phyloP scores from a whole-genome alignment of 129 eudicot genomes.

The Saposhnikovia divaricata region DNA sequence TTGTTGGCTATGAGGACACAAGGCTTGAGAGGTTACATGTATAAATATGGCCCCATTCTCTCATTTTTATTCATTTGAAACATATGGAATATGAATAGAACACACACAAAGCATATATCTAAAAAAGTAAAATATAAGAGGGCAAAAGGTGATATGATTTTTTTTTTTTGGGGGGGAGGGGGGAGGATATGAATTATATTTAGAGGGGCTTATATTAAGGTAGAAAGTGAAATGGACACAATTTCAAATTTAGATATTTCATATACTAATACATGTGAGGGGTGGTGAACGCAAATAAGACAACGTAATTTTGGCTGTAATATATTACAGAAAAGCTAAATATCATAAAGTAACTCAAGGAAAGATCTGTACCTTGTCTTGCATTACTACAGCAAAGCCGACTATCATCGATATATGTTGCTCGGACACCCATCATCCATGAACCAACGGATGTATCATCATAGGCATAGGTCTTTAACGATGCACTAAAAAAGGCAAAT shows the following conservation, averaged over 20 bases:
- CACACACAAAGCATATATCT: not conserved
- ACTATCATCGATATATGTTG: constrained; percentile 75
- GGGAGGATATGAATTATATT: too few relatives aligned
- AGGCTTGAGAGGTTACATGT: not conserved
- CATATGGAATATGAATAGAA: not conserved
- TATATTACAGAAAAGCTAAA: not conserved
- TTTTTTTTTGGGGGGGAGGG: too few relatives aligned
- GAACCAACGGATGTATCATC: constrained; percentile 90
- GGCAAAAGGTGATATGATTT: not conserved
- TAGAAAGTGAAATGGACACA: too few relatives aligned
- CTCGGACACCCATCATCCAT: constrained; percentile 94
- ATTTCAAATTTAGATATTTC: too few relatives aligned
- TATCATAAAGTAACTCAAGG: not conserved
- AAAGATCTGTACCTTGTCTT: constrained; percentile 50
- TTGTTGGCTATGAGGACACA: not conserved
- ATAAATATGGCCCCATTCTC: not conserved
- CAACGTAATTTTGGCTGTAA: not conserved
- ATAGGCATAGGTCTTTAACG: constrained; percentile 73
- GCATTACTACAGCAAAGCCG: constrained; percentile 75
- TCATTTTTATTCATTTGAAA: not conserved
- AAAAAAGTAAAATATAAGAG: not conserved
- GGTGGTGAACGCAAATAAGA: not conserved
- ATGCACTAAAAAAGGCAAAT: constrained; percentile 40
- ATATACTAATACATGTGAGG: not conserved
- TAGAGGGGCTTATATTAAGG: not conserved